Percentiles rank a stretch among this genome's conserved stretches.
Evolutionary conservation across 257 asterid species (phyloP).

Genomic region (Orobanche coerulescens): DNA sequence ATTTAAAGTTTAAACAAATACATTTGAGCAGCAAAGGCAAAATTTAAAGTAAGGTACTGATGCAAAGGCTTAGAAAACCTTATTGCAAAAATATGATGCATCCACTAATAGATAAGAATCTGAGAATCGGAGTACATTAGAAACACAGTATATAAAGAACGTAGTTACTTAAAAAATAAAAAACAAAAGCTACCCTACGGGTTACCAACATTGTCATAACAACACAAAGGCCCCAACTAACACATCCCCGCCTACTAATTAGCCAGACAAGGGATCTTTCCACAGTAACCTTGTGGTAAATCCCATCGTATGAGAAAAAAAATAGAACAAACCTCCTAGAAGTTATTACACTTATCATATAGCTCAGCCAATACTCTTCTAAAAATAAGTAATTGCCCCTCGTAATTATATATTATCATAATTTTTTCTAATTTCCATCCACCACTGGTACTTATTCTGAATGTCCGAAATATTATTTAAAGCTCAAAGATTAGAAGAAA

Average conservation of each 20-base stretch:
- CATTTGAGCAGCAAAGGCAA: constrained; percentile 15
- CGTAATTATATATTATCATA: not conserved
- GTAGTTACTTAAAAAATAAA: not conserved
- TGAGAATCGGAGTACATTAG: constrained; percentile 13
- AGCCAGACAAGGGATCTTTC: not conserved
- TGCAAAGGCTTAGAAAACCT: constrained; percentile 2
- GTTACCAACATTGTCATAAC: not conserved
- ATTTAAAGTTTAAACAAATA: constrained; percentile 17
- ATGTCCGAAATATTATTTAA: constrained; percentile 4
- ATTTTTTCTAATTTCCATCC: not conserved
- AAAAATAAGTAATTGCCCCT: not conserved
- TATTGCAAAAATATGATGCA: constrained; percentile 6
- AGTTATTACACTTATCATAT: constrained; percentile 3
- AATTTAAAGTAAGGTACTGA: not conserved
- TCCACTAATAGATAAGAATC: constrained; percentile 4
- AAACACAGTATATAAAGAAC: not conserved
- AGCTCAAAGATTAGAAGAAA: constrained; percentile 4
- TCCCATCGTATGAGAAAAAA: constrained; percentile 14
- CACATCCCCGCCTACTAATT: not conserved
- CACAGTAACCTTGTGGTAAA: constrained; percentile 5
- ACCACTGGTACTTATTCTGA: not conserved
- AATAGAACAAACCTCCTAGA: constrained; percentile 11
- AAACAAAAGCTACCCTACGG: not conserved
- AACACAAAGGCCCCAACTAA: not conserved
- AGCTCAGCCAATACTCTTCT: not conserved